Evolutionary conservation across 768 basidiomycete species (phyloP).

Genomic region (Neoboletus subvelutipes): DNA sequence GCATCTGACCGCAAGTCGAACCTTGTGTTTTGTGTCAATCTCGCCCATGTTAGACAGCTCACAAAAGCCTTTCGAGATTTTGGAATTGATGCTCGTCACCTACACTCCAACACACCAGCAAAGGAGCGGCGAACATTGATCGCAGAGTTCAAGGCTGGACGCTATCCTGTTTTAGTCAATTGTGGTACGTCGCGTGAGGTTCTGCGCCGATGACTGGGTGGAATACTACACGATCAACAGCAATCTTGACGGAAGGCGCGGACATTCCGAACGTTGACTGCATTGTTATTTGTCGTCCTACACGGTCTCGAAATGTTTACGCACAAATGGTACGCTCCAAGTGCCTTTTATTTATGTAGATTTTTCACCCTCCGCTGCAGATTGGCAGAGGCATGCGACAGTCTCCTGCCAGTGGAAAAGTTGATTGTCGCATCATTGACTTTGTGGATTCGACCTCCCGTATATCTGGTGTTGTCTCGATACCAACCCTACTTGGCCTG

Average conservation of each 20-base stretch:
- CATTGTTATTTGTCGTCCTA: slow-evolving; percentile 83
- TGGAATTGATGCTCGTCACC: slow-evolving; percentile 82
- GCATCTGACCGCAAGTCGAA: slow-evolving; percentile 75
- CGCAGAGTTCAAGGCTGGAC: slow-evolving; percentile 62
- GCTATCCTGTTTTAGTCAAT: slow-evolving; percentile 86
- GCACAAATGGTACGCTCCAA: slow-evolving; percentile 76
- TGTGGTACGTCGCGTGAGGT: slow-evolving; percentile 57
- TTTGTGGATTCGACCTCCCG: slow-evolving; percentile 77
- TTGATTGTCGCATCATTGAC: slow-evolving; percentile 86
- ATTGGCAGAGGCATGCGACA: slow-evolving; percentile 91
- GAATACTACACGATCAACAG: slow-evolving; percentile 29
- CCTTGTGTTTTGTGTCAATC: slow-evolving; percentile 86
- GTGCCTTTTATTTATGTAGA: not conserved
- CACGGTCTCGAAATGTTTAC: slow-evolving; percentile 84
- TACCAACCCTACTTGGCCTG: slow-evolving; percentile 84
- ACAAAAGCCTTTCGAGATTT: slow-evolving; percentile 68
- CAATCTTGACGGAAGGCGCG: slow-evolving; percentile 89
- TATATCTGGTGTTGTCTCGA: slow-evolving; percentile 69
- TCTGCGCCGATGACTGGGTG: not conserved
- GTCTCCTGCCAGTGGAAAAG: slow-evolving; percentile 77
- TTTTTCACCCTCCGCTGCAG: slow-evolving; percentile 39
- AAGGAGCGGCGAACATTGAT: slow-evolving; percentile 65
- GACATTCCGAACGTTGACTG: slow-evolving; percentile 97
- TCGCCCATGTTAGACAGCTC: slow-evolving; percentile 75
- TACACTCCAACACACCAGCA: slow-evolving; percentile 68